These are phyloP conservation scores for Ascochyta rabiei DNA, from an alignment of 2,329 filamentous ascomycete species.

Conservation along the genomic window DNA sequence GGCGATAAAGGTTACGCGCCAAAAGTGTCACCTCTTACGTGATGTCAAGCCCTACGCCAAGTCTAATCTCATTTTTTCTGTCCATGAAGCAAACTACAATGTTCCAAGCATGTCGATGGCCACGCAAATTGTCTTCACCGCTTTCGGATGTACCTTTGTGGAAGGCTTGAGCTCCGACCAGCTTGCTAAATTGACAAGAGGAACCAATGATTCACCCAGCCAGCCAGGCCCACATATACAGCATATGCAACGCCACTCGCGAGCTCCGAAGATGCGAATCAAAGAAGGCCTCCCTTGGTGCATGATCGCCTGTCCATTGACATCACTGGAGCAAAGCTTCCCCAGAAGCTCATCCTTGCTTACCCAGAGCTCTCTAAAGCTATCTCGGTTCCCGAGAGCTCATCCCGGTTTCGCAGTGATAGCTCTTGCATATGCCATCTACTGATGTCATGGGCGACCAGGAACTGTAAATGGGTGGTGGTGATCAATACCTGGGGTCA, in stretches of 20 bases:
- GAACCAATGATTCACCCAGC: not conserved
- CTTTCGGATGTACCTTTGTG: not conserved
- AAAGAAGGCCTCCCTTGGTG: slow-evolving; percentile 1
- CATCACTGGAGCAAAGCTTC: slow-evolving; percentile 3
- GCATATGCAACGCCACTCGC: not conserved
- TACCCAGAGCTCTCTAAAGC: slow-evolving; percentile 3
- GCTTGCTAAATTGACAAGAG: not conserved
- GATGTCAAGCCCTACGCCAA: not conserved
- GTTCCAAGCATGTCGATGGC: not conserved
- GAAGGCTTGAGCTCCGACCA: not conserved
- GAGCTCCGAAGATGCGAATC: not conserved
- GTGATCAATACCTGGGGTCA: slow-evolving; percentile 12
- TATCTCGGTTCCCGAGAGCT: not conserved
- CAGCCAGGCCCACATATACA: slow-evolving; percentile 1
- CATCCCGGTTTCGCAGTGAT: slow-evolving; percentile 7
- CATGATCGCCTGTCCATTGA: slow-evolving; percentile 16
- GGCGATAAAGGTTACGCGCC: not conserved
- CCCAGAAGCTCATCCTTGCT: slow-evolving; percentile 13
- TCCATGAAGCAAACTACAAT: not conserved
- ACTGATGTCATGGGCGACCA: slow-evolving; percentile 1
- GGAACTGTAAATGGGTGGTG: slow-evolving; percentile 1
- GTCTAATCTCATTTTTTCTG: not conserved
- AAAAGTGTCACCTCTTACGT: not conserved
- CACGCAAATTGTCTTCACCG: not conserved
- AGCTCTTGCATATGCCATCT: not conserved